Evolutionary conservation across 23 red algal species (phyloP).

Genomic region (Gracilaria vermiculophylla): DNA sequence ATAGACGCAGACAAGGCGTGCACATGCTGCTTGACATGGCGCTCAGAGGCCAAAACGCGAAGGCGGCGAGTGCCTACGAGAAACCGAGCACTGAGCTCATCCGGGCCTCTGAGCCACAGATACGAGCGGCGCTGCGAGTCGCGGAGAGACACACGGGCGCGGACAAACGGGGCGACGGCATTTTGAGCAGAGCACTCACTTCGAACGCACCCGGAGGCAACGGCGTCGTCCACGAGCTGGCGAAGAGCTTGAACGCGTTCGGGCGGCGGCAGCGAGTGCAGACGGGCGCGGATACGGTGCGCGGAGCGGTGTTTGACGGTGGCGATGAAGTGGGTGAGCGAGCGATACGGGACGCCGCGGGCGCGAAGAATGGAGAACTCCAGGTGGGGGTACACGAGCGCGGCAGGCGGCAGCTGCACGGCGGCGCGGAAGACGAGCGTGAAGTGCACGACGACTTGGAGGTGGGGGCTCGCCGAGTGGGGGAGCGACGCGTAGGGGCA

Average conservation of each 20-base stretch:
- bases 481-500: slow-evolving; percentile 2
- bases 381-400: neutral
- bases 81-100: neutral
- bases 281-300: neutral
- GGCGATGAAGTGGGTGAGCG: neutral
- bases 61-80: neutral
- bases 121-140: neutral
- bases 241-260: neutral
- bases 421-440: neutral
- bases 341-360: neutral
- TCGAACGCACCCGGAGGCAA: neutral
- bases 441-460: slow-evolving; percentile 8
- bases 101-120: neutral
- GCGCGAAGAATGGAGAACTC: neutral
- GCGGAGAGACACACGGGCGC: neutral
- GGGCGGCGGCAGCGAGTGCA: neutral
- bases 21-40: neutral
- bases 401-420: neutral
- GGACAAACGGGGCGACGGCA: neutral
- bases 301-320: neutral
- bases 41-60: neutral
- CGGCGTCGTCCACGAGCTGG: neutral
- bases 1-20: neutral
- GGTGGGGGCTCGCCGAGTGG: neutral
- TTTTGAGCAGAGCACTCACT: neutral